Conservation (phyloP, 371 early-diverging fungal species). For the Conidiobolus incongruus region DNA sequence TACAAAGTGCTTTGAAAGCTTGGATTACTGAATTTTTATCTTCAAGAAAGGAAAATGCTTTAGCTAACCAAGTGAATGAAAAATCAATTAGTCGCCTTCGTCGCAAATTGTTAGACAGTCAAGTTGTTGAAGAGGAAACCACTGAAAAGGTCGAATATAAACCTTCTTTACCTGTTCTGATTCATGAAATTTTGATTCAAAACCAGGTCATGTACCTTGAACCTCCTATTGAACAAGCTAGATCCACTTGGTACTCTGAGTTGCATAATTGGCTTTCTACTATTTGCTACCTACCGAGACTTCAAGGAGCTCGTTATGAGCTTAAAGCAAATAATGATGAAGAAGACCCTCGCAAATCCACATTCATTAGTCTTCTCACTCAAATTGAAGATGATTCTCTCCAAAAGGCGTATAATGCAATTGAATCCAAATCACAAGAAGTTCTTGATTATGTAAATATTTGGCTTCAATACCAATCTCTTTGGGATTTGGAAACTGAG, state of each 20-base stretch:
- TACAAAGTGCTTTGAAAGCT: slow-evolving; percentile 54
- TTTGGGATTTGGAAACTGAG: slow-evolving; percentile 89
- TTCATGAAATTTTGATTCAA: slow-evolving; percentile 68
- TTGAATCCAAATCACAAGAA: slow-evolving; percentile 56
- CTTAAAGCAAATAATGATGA: slow-evolving; percentile 39
- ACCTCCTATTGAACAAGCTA: slow-evolving; percentile 86
- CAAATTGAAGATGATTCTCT: slow-evolving; percentile 43
- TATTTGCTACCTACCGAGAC: slow-evolving; percentile 47
- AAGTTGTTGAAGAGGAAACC: slow-evolving; percentile 13
- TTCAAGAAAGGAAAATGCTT: slow-evolving; percentile 44
- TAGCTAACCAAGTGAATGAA: slow-evolving; percentile 28
- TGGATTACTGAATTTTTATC: slow-evolving; percentile 57
- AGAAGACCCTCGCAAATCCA: slow-evolving; percentile 30
- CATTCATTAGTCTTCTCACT: slow-evolving; percentile 51
- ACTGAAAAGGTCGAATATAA: slow-evolving; percentile 25
- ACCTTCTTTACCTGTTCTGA: slow-evolving; percentile 30
- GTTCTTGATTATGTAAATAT: slow-evolving; percentile 71
- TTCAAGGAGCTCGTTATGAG: slow-evolving; percentile 84
- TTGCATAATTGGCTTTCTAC: slow-evolving; percentile 81
- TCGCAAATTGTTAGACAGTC: slow-evolving; percentile 12
- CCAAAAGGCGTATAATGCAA: slow-evolving; percentile 51
- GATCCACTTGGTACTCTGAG: slow-evolving; percentile 68
- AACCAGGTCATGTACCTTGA: slow-evolving; percentile 91
- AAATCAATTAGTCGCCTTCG: slow-evolving; percentile 20
- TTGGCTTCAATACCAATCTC: slow-evolving; percentile 91